Evolutionary conservation across 2,329 filamentous ascomycete species (phyloP).

Genomic region (Claviceps sp.): DNA sequence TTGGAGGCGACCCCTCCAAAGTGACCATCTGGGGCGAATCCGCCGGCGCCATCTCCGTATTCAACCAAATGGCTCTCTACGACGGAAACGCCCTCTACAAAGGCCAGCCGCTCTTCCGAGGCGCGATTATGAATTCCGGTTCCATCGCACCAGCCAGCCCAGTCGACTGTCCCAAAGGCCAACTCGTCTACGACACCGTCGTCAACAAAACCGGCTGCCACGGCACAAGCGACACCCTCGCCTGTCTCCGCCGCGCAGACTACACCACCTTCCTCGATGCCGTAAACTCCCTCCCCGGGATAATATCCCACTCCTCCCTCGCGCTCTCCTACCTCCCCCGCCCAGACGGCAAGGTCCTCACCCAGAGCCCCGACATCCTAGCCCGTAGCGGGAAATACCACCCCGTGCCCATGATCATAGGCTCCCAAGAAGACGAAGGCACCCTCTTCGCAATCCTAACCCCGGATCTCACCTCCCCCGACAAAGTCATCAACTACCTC

Average conservation of each 20-base stretch:
- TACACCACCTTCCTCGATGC: slow-evolving; percentile 36
- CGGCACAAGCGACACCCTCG: slow-evolving; percentile 25
- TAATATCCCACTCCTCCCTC: neutral
- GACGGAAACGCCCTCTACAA: slow-evolving; percentile 43
- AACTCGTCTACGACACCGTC: neutral
- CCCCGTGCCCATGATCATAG: slow-evolving; percentile 11
- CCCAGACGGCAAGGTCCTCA: slow-evolving; percentile 17
- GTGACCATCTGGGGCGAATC: slow-evolving; percentile 49
- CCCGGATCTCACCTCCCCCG: slow-evolving; percentile 40
- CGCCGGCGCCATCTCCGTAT: slow-evolving; percentile 41
- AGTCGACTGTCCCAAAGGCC: neutral
- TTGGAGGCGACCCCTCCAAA: slow-evolving; percentile 47
- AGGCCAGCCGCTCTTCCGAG: slow-evolving; percentile 2
- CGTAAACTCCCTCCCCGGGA: slow-evolving; percentile 8
- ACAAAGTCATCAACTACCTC: slow-evolving; percentile 49
- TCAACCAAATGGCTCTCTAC: slow-evolving; percentile 36
- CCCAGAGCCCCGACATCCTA: slow-evolving; percentile 13
- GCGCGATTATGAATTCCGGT: slow-evolving; percentile 4
- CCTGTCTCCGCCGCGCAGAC: slow-evolving; percentile 25
- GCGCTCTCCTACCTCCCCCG: slow-evolving; percentile 1
- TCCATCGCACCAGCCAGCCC: slow-evolving; percentile 32
- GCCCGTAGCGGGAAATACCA: slow-evolving; percentile 45
- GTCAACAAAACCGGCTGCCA: neutral
- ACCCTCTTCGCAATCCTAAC: neutral
- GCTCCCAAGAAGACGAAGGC: slow-evolving; percentile 3